Evolutionary conservation across 2,329 filamentous ascomycete genomes (phyloP), one percentile per base, ranked within the genome.

Genomic region (Fusarium domesticum): DNA sequence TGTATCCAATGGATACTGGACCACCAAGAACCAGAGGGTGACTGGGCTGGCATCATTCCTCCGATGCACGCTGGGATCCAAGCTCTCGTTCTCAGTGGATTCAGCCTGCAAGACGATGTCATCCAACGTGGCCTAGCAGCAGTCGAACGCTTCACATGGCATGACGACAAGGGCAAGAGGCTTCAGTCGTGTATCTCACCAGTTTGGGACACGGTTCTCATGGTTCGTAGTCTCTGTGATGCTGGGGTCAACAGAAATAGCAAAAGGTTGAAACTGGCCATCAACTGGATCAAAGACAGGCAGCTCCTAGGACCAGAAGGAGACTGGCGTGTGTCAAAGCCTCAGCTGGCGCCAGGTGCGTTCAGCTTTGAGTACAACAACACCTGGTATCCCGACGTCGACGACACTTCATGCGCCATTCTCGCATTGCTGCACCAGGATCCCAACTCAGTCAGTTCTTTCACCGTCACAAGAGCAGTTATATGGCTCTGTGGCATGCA

Each of bases 281-380:
- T 28, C 23, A 28, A 8, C 7, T 28, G 23, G 23, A 28, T 28
- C 4, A 28, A 11, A 5, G 14, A 12, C 23, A 28, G 14, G 23
- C 23, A 28, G 14, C 10, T 11, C 23, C 10, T 12, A 3, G 23
- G 23, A 8, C 23, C 23, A 12, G 23, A 28, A 28, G 23, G 23
- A 28, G 23, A 28, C 23, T 28, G 23, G 23, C 23, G 23, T 8
- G 14, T 28, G 23, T 11, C 4, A 8, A 28, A 28, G 3, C 41
- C 41, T 8, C 14, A n/a, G 3, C 8, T n/a, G 4, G 17, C n/a
- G 5, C 6, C 34, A 11, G 41, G 41, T 18, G 41, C 34, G 5
- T 43, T 18, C 16, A 43, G 41, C 28, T 43, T 43, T 18, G 41
- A 43, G 35, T 43, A 43, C 35, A 25, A 38, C n/a, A 43, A 43